These are phyloP conservation scores for Cymbopogon citratus DNA, from an alignment of 176 grass and related monocot genomes.

Conservation along the genomic window DNA sequence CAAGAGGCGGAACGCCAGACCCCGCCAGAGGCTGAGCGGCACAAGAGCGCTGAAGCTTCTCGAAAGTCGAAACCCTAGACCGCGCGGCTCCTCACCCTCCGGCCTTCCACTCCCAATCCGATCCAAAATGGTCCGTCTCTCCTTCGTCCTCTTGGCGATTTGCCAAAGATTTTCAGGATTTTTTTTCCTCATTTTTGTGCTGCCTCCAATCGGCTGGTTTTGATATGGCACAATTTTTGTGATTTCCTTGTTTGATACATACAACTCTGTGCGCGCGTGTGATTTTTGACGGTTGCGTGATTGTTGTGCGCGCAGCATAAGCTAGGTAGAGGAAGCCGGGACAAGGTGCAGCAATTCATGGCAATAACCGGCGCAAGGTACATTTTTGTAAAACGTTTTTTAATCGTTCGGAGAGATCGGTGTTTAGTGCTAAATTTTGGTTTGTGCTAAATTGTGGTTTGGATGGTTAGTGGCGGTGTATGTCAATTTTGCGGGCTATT, in stretches of 20 bases:
- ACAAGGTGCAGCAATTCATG: slow-evolving; percentile 97
- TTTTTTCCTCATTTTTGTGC: background rate
- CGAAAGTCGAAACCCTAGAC: background rate
- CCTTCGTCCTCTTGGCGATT: background rate
- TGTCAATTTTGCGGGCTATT: background rate
- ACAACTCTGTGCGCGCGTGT: background rate
- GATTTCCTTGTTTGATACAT: background rate
- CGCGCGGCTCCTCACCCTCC: background rate
- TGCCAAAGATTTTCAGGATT: background rate
- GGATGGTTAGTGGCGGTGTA: background rate
- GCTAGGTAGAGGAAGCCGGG: slow-evolving; percentile 76
- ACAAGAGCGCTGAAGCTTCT: background rate
- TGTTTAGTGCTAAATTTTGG: background rate
- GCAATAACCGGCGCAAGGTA: slow-evolving; percentile 78
- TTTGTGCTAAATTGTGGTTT: background rate
- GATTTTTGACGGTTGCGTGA: background rate
- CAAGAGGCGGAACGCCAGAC: too few species aligned
- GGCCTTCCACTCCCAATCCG: background rate
- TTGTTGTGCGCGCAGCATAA: slow-evolving; percentile 58
- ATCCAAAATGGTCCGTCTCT: slow-evolving; percentile 18
- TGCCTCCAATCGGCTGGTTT: background rate
- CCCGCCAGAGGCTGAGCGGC: too few species aligned
- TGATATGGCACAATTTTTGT: background rate
- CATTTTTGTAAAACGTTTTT: background rate
- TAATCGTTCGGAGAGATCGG: background rate